phyloP scores from a whole-genome alignment of 2,329 filamentous ascomycete genomes.

The Rhinocladiella similis region DNA sequence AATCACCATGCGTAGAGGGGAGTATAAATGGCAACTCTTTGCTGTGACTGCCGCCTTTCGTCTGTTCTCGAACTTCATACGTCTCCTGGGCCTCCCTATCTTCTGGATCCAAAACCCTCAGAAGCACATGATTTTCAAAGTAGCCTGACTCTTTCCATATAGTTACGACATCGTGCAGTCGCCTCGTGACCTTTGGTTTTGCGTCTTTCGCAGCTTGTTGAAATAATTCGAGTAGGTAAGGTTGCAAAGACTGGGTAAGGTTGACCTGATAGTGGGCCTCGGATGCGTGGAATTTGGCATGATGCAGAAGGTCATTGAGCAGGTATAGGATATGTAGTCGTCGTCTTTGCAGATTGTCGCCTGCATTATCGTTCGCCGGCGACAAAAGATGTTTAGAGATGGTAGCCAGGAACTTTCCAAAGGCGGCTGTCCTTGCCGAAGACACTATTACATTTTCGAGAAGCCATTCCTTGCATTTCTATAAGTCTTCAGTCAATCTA shows the following conservation, averaged over 20 bases:
- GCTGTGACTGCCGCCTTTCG: neutral
- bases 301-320: slow-evolving; percentile 75
- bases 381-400: slow-evolving; percentile 61
- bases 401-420: slow-evolving; percentile 75
- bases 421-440: slow-evolving; percentile 61
- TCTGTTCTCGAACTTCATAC: neutral
- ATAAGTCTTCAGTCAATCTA: slow-evolving; percentile 35
- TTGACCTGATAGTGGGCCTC: slow-evolving; percentile 40
- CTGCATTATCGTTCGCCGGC: slow-evolving; percentile 30
- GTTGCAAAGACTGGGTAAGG: slow-evolving; percentile 59
- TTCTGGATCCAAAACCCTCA: slow-evolving; percentile 55
- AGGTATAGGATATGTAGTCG: slow-evolving; percentile 76
- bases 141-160: slow-evolving; percentile 71
- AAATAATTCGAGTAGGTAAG: slow-evolving; percentile 63
- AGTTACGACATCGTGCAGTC: slow-evolving; percentile 63
- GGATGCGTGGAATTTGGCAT: slow-evolving; percentile 54
- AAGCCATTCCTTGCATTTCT: slow-evolving; percentile 90
- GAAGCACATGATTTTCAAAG: slow-evolving; percentile 55
- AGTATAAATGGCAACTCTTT: slow-evolving; percentile 65
- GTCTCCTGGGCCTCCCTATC: neutral
- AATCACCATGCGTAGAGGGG: slow-evolving; percentile 75
- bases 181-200: slow-evolving; percentile 65
- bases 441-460: slow-evolving; percentile 70
- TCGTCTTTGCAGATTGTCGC: slow-evolving; percentile 59
- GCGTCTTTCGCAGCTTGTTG: slow-evolving; percentile 54